A percentile compares a stretch with the other conserved stretches of the same genome.
Evolutionary conservation across 495 filamentous ascomycete genomes (phyloP).

Genomic region (Clohesyomyces aquaticus): DNA sequence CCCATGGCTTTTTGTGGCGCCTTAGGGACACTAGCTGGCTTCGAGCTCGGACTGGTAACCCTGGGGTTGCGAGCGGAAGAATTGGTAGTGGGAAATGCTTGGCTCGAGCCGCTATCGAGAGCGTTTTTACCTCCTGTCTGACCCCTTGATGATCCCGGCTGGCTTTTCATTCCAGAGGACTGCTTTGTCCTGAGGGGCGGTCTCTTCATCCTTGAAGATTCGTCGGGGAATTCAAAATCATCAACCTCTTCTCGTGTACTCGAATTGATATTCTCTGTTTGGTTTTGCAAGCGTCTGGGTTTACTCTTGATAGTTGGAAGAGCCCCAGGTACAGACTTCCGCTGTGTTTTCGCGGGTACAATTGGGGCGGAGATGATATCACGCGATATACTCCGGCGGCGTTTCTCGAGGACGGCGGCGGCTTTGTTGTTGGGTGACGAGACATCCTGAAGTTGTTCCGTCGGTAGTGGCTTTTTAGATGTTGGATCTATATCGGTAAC

Average conservation of each 20-base stretch:
- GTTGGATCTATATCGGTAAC: too few species aligned
- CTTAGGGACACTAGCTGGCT: not conserved
- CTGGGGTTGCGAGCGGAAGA: too few species aligned
- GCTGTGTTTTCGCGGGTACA: not conserved
- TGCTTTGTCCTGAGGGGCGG: not conserved
- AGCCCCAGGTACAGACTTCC: not conserved
- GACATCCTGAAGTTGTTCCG: too few species aligned
- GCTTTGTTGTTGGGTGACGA: too few species aligned
- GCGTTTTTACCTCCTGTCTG: too few species aligned
- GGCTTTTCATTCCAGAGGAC: not conserved
- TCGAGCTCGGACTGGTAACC: not conserved
- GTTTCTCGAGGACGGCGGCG: too few species aligned
- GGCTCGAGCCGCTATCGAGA: too few species aligned
- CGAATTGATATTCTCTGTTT: not conserved
- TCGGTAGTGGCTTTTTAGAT: too few species aligned
- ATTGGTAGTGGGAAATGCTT: too few species aligned
- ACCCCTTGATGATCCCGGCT: not conserved
- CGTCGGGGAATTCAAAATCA: slow-evolving; percentile 13
- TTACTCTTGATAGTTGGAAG: slow-evolving; percentile 3
- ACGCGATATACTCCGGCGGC: not conserved
- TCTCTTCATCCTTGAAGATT: slow-evolving; percentile 5
- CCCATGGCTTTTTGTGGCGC: not conserved
- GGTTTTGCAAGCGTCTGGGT: not conserved
- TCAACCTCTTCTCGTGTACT: not conserved
- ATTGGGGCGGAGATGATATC: not conserved